Evolutionary conservation across 257 asterid species (phyloP), one percentile per base, ranked within the genome.

Genomic region (Verbena officinalis): DNA sequence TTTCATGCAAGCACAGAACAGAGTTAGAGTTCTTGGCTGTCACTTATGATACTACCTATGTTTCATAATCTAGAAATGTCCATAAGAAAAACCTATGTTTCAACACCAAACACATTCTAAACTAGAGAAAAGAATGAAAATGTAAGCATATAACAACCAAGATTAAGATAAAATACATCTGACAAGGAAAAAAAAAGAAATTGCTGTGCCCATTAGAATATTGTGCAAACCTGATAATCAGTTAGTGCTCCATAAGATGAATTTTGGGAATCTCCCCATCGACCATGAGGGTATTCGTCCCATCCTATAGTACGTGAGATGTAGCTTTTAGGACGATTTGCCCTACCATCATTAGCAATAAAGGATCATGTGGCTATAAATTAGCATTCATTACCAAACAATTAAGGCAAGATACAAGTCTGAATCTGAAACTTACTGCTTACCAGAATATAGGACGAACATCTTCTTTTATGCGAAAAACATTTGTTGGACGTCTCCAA

Each of bases 381-480:
- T 16, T 55, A 63, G 65, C 55, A 31, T 52, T 4, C 40, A 44
- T 33, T 24, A n/a, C n/a, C n/a, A n/a, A n/a, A 51, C 49, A 56
- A 45, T 36, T 50, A 3, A 51, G 42, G 57, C 55, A 67, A 63
- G 45, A 55, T 60, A 14, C 40, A 49, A 53, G 53, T 45, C 49
- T 7, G 65, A 49, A 23, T 49, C 16, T 40, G 39, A 70, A 34
- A 43, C 10, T 59, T 69, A 63, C 55, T 16, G 19, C 76, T 61
- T 75, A 94, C 99, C 99, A 94, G 79, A 94, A 94, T 70, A 94
- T 94, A 38, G 99, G 97, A 33, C 97, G 97, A 56, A 94, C 99
- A 77, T 85, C 86, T 81, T 94, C 99, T 60, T 87, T 87, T 27
- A 83, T 77, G 36, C 99, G 95, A 64, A 71, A 71, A 67, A 87